Evolutionary conservation across 2,329 filamentous ascomycete species (phyloP).

Genomic region (Sarocladiaceae sp.): DNA sequence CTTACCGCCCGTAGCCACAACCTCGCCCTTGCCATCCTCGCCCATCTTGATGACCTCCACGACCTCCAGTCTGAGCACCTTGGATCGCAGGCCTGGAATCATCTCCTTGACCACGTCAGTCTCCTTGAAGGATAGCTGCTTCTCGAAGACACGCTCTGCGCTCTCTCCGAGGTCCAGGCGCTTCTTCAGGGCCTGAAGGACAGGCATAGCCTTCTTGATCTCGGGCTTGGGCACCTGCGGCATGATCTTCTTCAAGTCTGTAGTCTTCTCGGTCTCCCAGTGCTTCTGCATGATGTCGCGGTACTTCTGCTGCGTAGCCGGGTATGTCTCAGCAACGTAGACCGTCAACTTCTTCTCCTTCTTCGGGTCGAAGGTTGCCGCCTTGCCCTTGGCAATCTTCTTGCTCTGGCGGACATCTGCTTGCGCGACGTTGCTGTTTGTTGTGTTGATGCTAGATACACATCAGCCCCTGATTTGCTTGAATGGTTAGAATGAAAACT

Average conservation of each 20-base stretch:
- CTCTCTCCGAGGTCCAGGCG: constrained; percentile 69
- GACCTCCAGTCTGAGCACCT: constrained; percentile 11
- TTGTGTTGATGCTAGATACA: constrained; percentile 1
- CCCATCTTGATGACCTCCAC: constrained; percentile 12
- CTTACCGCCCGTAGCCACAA: constrained; percentile 8
- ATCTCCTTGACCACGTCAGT: constrained; percentile 70
- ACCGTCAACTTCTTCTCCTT: constrained; percentile 89
- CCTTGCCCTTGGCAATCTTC: constrained; percentile 91
- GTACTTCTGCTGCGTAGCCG: constrained; percentile 88
- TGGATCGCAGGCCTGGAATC: constrained; percentile 58
- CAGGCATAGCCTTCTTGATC: constrained; percentile 98
- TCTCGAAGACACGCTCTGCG: constrained; percentile 67
- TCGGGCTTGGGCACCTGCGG: constrained; percentile 78
- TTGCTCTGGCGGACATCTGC: constrained; percentile 80
- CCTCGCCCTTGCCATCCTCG: constrained; percentile 12
- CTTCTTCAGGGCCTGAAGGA: constrained; percentile 83
- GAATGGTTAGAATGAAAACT: background rate
- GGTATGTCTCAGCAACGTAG: constrained; percentile 75
- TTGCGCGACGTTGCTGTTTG: constrained; percentile 33
- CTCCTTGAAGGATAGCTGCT: constrained; percentile 87
- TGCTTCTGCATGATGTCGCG: constrained; percentile 72
- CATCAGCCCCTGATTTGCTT: background rate
- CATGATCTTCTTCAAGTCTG: constrained; percentile 79
- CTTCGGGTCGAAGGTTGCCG: constrained; percentile 78
- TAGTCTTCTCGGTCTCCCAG: constrained; percentile 57